Evolutionary conservation across 108 stramenopile species (phyloP).

Genomic region (Cyclotella sp.): DNA sequence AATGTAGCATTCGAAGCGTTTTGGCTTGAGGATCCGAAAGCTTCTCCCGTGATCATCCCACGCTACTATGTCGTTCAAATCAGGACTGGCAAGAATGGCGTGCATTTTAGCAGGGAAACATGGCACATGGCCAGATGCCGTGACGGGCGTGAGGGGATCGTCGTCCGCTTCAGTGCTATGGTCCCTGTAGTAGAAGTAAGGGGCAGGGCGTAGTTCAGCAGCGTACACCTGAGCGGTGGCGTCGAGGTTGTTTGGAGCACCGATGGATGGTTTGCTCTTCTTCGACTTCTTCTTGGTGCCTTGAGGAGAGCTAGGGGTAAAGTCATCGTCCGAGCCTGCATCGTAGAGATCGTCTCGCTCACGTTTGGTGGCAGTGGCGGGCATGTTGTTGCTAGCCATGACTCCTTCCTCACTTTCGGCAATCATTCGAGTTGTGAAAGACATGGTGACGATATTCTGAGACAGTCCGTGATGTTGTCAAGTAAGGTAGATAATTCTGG

Average conservation of each 20-base stretch:
- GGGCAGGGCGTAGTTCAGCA: constrained; percentile 39
- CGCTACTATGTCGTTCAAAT: constrained; percentile 62
- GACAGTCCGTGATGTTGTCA: no score
- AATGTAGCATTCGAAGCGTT: constrained; percentile 63
- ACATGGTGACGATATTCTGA: no score
- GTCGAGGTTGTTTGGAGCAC: neutral
- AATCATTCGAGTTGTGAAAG: no score
- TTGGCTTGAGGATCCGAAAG: constrained; percentile 73
- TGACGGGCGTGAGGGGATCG: constrained; percentile 71
- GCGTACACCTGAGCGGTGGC: neutral
- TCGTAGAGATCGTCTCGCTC: constrained; percentile 8
- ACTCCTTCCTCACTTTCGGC: neutral
- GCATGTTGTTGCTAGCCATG: neutral
- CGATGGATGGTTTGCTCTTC: neutral
- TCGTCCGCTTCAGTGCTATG: constrained; percentile 57
- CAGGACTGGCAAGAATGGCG: constrained; percentile 64
- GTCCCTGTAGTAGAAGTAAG: constrained; percentile 71
- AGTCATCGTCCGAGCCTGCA: constrained; percentile 10
- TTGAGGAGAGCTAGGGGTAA: neutral
- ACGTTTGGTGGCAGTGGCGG: neutral
- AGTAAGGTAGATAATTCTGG: no score
- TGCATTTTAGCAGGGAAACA: constrained; percentile 85
- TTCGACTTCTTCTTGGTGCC: constrained; percentile 8
- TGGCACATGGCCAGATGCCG: constrained; percentile 64
- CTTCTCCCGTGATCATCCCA: constrained; percentile 81